phyloP scores from a whole-genome alignment of 768 basidiomycete species.

The Leccinum fibrillosum region DNA sequence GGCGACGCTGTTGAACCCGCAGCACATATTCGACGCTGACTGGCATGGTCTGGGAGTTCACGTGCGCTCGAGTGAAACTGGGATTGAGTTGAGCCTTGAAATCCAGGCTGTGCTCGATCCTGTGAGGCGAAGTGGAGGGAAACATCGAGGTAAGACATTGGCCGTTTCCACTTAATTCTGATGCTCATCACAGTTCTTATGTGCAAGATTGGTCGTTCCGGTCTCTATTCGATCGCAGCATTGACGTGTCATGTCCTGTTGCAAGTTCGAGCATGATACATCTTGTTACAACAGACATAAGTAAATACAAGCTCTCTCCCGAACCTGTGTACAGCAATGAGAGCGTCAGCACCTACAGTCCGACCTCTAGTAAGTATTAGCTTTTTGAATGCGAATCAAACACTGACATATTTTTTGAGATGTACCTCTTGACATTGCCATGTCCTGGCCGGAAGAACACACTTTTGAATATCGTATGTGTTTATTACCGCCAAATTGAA shows the following conservation, averaged over 20 bases:
- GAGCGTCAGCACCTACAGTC: conserved; percentile 46
- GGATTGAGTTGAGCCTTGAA: conserved; percentile 62
- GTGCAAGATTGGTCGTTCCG: conserved; percentile 69
- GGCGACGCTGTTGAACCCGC: conserved; percentile 78
- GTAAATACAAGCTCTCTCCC: conserved; percentile 48
- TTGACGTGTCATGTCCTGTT: conserved; percentile 67
- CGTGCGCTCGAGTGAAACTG: conserved; percentile 58
- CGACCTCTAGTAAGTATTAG: conserved; percentile 39
- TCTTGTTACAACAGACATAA: conserved; percentile 44
- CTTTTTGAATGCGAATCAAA: not conserved
- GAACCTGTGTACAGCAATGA: conserved; percentile 40
- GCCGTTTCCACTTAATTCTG: not conserved
- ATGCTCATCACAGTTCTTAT: conserved; percentile 6
- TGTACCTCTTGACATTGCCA: conserved; percentile 49
- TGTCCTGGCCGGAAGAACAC: conserved; percentile 51
- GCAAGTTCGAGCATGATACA: conserved; percentile 56
- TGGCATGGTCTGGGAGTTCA: conserved; percentile 89
- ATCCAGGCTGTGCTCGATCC: conserved; percentile 82
- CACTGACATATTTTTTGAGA: conserved; percentile 5
- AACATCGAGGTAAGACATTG: conserved; percentile 49
- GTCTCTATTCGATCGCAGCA: conserved; percentile 62
- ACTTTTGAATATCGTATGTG: conserved; percentile 58
- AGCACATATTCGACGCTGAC: conserved; percentile 82
- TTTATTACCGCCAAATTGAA: not conserved
- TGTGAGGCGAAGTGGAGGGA: conserved; percentile 48